phyloP scores from a whole-genome alignment of 768 basidiomycete species.

The Tricholoma sp. region DNA sequence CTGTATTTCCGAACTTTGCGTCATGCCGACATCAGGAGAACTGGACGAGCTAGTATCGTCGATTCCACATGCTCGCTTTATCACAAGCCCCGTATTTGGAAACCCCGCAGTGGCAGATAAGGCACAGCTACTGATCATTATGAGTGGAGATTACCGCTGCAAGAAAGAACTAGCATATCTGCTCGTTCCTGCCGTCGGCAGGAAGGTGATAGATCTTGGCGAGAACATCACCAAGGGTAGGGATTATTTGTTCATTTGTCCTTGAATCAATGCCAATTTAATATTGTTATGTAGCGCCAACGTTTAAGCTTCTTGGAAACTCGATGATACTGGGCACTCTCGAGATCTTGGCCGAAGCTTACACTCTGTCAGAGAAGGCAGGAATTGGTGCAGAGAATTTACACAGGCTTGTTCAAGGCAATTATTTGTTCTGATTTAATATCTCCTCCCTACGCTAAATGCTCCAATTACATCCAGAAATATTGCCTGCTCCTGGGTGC shows the following conservation, averaged over 20 bases:
- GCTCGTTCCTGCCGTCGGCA: constrained; percentile 74
- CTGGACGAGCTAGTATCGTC: constrained; percentile 63
- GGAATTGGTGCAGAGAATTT: constrained; percentile 68
- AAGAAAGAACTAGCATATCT: constrained; percentile 77
- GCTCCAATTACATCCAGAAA: constrained; percentile 33
- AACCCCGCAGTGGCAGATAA: constrained; percentile 61
- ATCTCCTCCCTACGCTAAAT: not conserved
- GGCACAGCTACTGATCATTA: constrained; percentile 62
- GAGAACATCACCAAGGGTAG: constrained; percentile 79
- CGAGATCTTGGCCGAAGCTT: constrained; percentile 77
- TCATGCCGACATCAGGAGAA: constrained; percentile 39
- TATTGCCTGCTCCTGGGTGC: constrained; percentile 63
- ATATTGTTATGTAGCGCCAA: constrained; percentile 41
- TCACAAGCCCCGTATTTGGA: constrained; percentile 78
- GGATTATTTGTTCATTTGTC: not conserved
- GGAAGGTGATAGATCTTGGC: constrained; percentile 77
- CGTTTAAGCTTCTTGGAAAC: constrained; percentile 78
- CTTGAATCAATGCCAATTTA: not conserved
- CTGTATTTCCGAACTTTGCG: not conserved
- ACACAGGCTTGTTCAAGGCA: constrained; percentile 54
- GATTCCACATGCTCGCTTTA: constrained; percentile 54
- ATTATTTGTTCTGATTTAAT: constrained; percentile 1
- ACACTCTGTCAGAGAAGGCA: constrained; percentile 79
- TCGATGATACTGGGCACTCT: constrained; percentile 71
- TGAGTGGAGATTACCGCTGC: constrained; percentile 76